Evolutionary conservation across 1,284 basidiomycete genomes (phyloP).

Genomic region (Puccinia polysora): DNA sequence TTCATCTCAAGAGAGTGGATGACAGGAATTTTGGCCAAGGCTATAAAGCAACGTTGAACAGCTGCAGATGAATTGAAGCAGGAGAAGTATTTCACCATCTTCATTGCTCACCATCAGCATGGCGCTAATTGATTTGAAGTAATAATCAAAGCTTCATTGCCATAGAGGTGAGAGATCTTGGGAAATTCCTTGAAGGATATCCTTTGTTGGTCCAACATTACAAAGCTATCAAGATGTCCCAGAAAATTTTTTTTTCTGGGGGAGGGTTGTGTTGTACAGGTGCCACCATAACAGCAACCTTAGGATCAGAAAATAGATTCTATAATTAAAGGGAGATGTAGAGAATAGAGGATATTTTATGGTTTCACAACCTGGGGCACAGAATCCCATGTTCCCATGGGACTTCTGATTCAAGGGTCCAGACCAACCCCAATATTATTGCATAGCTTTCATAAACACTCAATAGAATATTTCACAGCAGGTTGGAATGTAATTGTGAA

Average conservation of each 20-base stretch:
- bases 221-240: slow-evolving; percentile 26
- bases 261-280: not conserved
- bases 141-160: slow-evolving; percentile 25
- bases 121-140: not conserved
- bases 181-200: slow-evolving; percentile 13
- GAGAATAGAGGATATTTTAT: slow-evolving; percentile 2
- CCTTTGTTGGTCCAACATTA: slow-evolving; percentile 4
- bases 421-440: slow-evolving; percentile 22
- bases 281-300: not conserved
- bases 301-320: not conserved
- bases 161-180: slow-evolving; percentile 12
- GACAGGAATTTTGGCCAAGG: slow-evolving; percentile 6
- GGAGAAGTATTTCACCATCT: not conserved
- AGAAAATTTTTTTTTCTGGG: slow-evolving; percentile 11
- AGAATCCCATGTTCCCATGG: slow-evolving; percentile 12
- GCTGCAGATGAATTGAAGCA: slow-evolving; percentile 4
- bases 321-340: not conserved
- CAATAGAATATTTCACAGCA: slow-evolving; percentile 29
- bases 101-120: not conserved
- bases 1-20: not conserved
- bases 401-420: slow-evolving; percentile 12
- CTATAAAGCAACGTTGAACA: slow-evolving; percentile 16
- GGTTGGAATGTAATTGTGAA: slow-evolving; percentile 22
- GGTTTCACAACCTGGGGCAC: slow-evolving; percentile 10
- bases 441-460: slow-evolving; percentile 16